Percentiles rank a stretch among this genome's conserved stretches.
Conservation (phyloP, 163 green algal species). For the Botryococcus braunii region DNA sequence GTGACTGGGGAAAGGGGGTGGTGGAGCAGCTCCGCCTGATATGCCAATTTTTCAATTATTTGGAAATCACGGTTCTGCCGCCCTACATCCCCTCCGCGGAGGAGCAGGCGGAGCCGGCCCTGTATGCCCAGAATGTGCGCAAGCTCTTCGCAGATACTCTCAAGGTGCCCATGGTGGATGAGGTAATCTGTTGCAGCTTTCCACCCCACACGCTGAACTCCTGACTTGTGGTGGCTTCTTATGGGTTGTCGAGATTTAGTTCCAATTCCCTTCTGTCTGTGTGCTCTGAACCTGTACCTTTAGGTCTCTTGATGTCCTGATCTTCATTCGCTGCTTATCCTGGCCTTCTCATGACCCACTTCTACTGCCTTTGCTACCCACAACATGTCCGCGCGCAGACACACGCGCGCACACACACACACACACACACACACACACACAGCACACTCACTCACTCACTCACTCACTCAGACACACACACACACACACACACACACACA, state of each 20-base stretch:
- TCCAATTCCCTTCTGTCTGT: too few species aligned
- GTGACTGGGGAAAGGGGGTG: not conserved
- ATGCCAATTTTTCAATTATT: slow-evolving; percentile 20
- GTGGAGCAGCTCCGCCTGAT: slow-evolving; percentile 20
- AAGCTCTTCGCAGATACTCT: slow-evolving; percentile 12
- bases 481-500: too few species aligned
- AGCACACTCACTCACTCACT: too few species aligned
- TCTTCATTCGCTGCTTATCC: too few species aligned
- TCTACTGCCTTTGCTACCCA: too few species aligned
- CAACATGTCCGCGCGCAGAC: too few species aligned
- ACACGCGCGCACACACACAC: too few species aligned
- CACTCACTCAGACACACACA: too few species aligned
- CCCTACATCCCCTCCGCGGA: slow-evolving; percentile 28
- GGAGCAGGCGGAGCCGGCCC: slow-evolving; percentile 24
- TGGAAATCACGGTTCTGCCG: slow-evolving; percentile 23
- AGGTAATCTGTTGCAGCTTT: slow-evolving; percentile 4
- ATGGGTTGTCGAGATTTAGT: not conserved
- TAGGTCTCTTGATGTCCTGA: too few species aligned
- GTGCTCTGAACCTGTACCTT: too few species aligned
- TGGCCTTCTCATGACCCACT: too few species aligned
- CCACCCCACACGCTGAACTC: not conserved
- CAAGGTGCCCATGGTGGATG: slow-evolving; percentile 12
- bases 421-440: too few species aligned
- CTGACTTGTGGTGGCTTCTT: not conserved
- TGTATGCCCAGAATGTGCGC: slow-evolving; percentile 42